These are phyloP conservation scores for Brassica balearica DNA, from an alignment of 441 rosid species.

Conservation along the genomic window DNA sequence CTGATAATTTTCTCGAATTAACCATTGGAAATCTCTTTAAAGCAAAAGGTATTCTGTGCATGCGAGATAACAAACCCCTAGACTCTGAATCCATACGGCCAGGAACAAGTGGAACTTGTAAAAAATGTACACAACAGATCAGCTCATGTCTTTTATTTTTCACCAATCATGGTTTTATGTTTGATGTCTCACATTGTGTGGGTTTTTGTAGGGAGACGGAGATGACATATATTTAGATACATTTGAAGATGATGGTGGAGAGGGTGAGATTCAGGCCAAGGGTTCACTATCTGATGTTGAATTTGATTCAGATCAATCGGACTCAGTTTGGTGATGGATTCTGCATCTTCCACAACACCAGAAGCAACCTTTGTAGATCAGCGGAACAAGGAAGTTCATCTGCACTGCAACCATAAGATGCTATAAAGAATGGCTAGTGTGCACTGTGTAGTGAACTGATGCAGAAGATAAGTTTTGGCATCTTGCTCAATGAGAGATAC, in stretches of 20 bases:
- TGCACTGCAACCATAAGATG: slow-evolving; percentile 27
- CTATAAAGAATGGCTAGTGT: background rate
- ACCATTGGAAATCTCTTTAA: no score
- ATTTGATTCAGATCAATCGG: slow-evolving; percentile 34
- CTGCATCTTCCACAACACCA: slow-evolving; percentile 18
- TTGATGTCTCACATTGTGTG: background rate
- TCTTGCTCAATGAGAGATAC: background rate
- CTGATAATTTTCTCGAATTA: no score
- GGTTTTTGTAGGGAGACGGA: slow-evolving; percentile 24
- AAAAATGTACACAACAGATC: slow-evolving; percentile 1
- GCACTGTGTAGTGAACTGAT: background rate
- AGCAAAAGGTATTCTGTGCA: no score
- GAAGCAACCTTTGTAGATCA: slow-evolving; percentile 27
- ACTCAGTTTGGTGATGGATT: slow-evolving; percentile 18
- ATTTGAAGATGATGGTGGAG: slow-evolving; percentile 14
- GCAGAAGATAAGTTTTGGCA: background rate
- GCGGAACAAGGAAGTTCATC: slow-evolving; percentile 13
- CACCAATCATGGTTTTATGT: slow-evolving; percentile 5
- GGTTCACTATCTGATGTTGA: slow-evolving; percentile 34
- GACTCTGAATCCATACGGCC: background rate
- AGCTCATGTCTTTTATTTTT: background rate
- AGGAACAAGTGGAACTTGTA: slow-evolving; percentile 46
- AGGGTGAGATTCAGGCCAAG: slow-evolving; percentile 24
- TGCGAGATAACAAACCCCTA: no score
- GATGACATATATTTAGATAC: slow-evolving; percentile 21